A percentile compares a stretch with the other conserved stretches of the same genome.
Conservation (phyloP, 2,329 filamentous ascomycete genomes). For the Aspergillus eucalypticola region DNA sequence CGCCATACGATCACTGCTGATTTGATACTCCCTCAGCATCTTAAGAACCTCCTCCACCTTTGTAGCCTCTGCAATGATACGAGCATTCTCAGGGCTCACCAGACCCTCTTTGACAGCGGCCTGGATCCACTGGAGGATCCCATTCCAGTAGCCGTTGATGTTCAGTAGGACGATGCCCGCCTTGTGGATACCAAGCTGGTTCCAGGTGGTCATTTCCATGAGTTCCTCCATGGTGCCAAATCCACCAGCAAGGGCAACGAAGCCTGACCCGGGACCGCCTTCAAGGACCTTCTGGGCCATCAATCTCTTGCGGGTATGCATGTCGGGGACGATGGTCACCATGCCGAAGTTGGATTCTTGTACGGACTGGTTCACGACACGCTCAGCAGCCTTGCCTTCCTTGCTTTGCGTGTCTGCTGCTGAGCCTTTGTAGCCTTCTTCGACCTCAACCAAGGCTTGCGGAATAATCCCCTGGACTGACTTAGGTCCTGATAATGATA, state of each 20-base stretch:
- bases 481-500: slow-evolving; percentile 75
- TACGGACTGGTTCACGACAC: slow-evolving; percentile 59
- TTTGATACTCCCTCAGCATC: slow-evolving; percentile 71
- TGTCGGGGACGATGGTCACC: slow-evolving; percentile 88
- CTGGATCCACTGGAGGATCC: slow-evolving; percentile 77
- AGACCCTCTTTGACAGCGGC: slow-evolving; percentile 76
- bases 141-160: slow-evolving; percentile 89
- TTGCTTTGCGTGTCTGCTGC: slow-evolving; percentile 43
- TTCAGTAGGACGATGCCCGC: slow-evolving; percentile 80
- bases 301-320: slow-evolving; percentile 93
- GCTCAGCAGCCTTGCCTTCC: slow-evolving; percentile 47
- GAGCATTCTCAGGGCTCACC: slow-evolving; percentile 67
- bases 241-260: slow-evolving; percentile 83
- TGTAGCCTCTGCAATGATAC: slow-evolving; percentile 76
- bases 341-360: slow-evolving; percentile 64
- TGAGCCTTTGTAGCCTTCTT: slow-evolving; percentile 46
- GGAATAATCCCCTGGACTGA: slow-evolving; percentile 94
- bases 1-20: slow-evolving; percentile 73
- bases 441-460: slow-evolving; percentile 75
- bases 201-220: slow-evolving; percentile 92
- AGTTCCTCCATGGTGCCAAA: slow-evolving; percentile 96
- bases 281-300: slow-evolving; percentile 87
- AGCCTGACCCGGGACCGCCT: slow-evolving; percentile 80
- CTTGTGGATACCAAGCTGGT: slow-evolving; percentile 89
- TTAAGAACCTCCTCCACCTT: slow-evolving; percentile 71